Conservation (phyloP, 106 monocot species). For the Apostasia ramifera region DNA sequence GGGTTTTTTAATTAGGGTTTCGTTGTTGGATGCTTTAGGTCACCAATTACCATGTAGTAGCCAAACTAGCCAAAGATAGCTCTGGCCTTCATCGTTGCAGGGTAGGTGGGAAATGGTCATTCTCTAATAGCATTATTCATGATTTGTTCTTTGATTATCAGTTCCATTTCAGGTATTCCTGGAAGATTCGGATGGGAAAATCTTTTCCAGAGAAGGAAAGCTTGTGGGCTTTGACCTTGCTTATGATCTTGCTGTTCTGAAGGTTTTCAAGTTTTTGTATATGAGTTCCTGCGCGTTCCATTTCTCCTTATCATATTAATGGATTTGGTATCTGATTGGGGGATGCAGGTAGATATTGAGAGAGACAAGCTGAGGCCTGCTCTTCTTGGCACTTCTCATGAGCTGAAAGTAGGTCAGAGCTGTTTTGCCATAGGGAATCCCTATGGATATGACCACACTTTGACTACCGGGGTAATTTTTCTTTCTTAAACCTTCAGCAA, state of each 20-base stretch:
- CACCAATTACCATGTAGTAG: slow-evolving; percentile 87
- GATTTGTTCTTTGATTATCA: not conserved
- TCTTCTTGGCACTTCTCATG: slow-evolving; percentile 55
- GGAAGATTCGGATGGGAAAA: slow-evolving; percentile 44
- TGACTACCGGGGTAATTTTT: slow-evolving; percentile 76
- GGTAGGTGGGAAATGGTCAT: slow-evolving; percentile 18
- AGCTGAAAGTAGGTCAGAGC: slow-evolving; percentile 76
- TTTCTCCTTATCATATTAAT: not conserved
- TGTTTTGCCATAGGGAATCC: slow-evolving; percentile 97
- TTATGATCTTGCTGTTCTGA: slow-evolving; percentile 87
- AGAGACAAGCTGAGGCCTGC: slow-evolving; percentile 57
- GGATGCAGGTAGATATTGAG: slow-evolving; percentile 61
- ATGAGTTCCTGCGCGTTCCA: not conserved
- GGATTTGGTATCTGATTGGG: slow-evolving; percentile 4
- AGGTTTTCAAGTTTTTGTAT: slow-evolving; percentile 33
- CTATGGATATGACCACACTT: slow-evolving; percentile 80
- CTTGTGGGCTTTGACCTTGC: slow-evolving; percentile 78
- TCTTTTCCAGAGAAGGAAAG: slow-evolving; percentile 55
- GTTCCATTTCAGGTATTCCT: slow-evolving; percentile 44
- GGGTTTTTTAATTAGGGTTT: not conserved
- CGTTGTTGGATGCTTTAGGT: slow-evolving; percentile 36
- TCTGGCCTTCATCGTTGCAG: slow-evolving; percentile 62
- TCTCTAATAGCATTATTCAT: not conserved
- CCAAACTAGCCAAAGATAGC: slow-evolving; percentile 67
- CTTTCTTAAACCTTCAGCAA: not conserved